Evolutionary conservation across 2,329 filamentous ascomycete genomes (phyloP).

Genomic region (Trichoderma arundinaceum): DNA sequence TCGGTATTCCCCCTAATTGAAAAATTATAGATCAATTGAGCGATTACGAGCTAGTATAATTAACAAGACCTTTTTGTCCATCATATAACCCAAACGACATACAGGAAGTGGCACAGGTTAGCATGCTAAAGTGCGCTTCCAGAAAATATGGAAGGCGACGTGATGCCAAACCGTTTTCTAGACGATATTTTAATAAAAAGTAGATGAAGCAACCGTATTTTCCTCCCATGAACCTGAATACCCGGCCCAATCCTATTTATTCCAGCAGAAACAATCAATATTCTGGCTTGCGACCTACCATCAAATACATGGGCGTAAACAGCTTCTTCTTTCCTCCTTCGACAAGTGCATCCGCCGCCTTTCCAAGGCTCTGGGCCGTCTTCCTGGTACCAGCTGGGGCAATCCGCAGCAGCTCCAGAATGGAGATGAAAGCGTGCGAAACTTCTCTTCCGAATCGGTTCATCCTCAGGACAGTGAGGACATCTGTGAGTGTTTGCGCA

Average conservation of each 20-base stretch:
- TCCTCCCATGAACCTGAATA: background rate
- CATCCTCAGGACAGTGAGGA: slow-evolving; percentile 81
- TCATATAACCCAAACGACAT: too few species aligned
- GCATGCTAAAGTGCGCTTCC: too few species aligned
- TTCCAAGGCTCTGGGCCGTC: slow-evolving; percentile 80
- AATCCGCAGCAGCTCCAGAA: slow-evolving; percentile 71
- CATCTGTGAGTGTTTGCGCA: slow-evolving; percentile 73
- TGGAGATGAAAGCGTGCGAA: slow-evolving; percentile 74
- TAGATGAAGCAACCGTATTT: too few species aligned
- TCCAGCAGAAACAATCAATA: background rate
- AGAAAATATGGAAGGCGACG: too few species aligned
- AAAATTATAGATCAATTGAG: too few species aligned
- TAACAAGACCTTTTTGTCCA: too few species aligned
- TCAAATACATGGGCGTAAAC: slow-evolving; percentile 95
- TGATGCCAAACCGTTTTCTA: too few species aligned
- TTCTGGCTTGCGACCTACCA: slow-evolving; percentile 80
- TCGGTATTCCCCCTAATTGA: too few species aligned
- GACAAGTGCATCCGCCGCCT: slow-evolving; percentile 80
- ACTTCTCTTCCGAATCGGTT: slow-evolving; percentile 75
- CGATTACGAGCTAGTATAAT: too few species aligned
- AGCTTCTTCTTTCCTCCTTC: slow-evolving; percentile 81
- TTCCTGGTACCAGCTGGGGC: slow-evolving; percentile 82
- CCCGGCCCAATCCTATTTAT: background rate
- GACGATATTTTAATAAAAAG: too few species aligned
- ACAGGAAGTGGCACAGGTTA: too few species aligned